Evolutionary conservation across 495 filamentous ascomycete genomes (phyloP).

Genomic region (Echria macrotheca): DNA sequence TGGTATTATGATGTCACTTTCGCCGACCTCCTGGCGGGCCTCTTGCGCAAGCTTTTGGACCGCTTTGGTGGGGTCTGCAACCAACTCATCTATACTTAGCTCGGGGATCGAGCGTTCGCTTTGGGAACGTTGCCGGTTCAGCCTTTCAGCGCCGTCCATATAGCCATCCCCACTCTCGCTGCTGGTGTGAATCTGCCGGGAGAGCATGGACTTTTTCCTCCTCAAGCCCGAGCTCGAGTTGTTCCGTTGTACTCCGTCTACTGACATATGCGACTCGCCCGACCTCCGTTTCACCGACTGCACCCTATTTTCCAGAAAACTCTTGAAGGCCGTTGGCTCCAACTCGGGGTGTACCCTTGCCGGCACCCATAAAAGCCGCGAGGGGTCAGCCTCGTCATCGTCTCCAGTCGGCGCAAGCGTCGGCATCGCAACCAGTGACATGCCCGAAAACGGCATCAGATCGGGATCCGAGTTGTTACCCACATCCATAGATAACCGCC

Average conservation of each 20-base stretch:
- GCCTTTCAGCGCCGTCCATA: constrained; percentile 78
- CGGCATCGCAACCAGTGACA: constrained; percentile 57
- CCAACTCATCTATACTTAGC: constrained; percentile 66
- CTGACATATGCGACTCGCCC: constrained; percentile 62
- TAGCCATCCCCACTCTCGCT: constrained; percentile 61
- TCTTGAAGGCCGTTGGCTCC: constrained; percentile 93
- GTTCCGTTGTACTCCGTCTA: constrained; percentile 56
- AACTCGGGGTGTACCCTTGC: constrained; percentile 91
- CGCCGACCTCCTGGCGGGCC: constrained; percentile 29
- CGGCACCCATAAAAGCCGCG: constrained; percentile 91
- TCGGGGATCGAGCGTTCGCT: constrained; percentile 46
- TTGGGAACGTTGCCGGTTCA: constrained; percentile 70
- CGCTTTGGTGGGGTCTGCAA: constrained; percentile 70
- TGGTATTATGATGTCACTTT: constrained; percentile 76
- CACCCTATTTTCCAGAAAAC: constrained; percentile 88
- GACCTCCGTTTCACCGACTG: constrained; percentile 82
- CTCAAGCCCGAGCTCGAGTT: constrained; percentile 41
- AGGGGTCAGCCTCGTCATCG: constrained; percentile 82
- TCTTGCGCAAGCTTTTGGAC: constrained; percentile 60
- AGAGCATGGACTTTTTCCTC: constrained; percentile 83
- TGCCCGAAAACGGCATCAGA: constrained; percentile 70
- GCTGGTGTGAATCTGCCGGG: constrained; percentile 76
- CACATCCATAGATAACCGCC: constrained; percentile 98
- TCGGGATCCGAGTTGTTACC: constrained; percentile 87
- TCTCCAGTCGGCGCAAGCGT: constrained; percentile 68